Percentiles rank a stretch among this genome's conserved stretches.
Evolutionary conservation across 768 basidiomycete species (phyloP).

Genomic region (Leccinellum rugosiceps): DNA sequence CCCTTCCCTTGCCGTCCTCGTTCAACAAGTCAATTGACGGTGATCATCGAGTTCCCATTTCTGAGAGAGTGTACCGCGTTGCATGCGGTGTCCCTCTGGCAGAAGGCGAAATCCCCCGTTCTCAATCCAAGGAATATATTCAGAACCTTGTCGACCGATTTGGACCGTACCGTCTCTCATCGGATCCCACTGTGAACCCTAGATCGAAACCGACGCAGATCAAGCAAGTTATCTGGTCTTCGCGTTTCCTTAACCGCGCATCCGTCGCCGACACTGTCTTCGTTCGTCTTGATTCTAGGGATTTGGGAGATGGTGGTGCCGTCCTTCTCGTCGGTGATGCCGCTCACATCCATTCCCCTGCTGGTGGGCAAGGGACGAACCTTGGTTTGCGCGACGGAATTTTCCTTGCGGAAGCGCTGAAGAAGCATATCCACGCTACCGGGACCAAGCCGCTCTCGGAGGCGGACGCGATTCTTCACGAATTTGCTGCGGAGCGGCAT

Average conservation of each 20-base stretch:
- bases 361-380: constrained; percentile 56
- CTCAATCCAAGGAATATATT: constrained; percentile 40
- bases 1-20: constrained; percentile 34
- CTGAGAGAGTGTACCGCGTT: constrained; percentile 36
- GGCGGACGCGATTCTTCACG: constrained; percentile 32
- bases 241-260: constrained; percentile 43
- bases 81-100: constrained; percentile 36
- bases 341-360: too few species aligned
- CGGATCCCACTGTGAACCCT: constrained; percentile 33
- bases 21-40: constrained; percentile 14
- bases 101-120: constrained; percentile 34
- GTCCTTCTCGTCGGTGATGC: constrained; percentile 42
- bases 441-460: constrained; percentile 7
- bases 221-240: constrained; percentile 40
- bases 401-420: constrained; percentile 41
- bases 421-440: constrained; percentile 25
- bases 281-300: constrained; percentile 23
- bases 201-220: constrained; percentile 30
- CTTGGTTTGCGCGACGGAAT: constrained; percentile 51
- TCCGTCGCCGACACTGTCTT: constrained; percentile 42
- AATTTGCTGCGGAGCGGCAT: constrained; percentile 36
- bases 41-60: neutral
- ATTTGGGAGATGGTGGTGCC: constrained; percentile 10
- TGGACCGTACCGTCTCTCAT: constrained; percentile 35
- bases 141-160: constrained; percentile 41